Conservation (phyloP, 768 basidiomycete genomes). For the Tulasnella calospora region DNA sequence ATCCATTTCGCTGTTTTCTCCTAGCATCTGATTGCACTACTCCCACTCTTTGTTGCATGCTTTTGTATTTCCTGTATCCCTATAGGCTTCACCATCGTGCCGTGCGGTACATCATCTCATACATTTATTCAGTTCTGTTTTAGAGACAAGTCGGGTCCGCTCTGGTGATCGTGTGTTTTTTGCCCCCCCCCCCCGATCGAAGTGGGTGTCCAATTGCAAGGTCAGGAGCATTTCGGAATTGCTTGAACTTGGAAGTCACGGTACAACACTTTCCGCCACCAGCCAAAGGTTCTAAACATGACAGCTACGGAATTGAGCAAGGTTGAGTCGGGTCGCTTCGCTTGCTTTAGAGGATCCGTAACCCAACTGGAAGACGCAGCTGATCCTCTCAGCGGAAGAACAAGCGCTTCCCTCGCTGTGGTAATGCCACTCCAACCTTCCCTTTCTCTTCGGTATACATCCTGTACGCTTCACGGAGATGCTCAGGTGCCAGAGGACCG, state of each 20-base stretch:
- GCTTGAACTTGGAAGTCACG: not conserved
- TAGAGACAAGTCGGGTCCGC: not conserved
- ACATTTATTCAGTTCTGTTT: not conserved
- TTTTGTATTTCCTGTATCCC: not conserved
- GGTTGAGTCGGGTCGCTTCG: not conserved
- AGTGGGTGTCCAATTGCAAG: no score
- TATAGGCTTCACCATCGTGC: not conserved
- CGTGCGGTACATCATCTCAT: not conserved
- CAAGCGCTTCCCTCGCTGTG: slow-evolving; percentile 61
- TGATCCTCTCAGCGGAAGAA: slow-evolving; percentile 52
- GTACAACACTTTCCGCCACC: not conserved
- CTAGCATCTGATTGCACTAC: not conserved
- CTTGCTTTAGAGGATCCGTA: not conserved
- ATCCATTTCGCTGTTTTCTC: not conserved
- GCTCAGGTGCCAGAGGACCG: slow-evolving; percentile 81
- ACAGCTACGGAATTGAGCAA: not conserved
- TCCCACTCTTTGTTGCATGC: not conserved
- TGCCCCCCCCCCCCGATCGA: no score
- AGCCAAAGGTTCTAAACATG: not conserved
- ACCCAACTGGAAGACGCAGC: not conserved
- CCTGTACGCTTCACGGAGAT: slow-evolving; percentile 83
- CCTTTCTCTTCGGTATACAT: slow-evolving; percentile 78
- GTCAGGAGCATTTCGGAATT: no score
- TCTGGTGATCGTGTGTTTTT: not conserved
- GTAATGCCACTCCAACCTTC: slow-evolving; percentile 69